Conservation (phyloP, 345 rosid species). For the Raphanus sativus region DNA sequence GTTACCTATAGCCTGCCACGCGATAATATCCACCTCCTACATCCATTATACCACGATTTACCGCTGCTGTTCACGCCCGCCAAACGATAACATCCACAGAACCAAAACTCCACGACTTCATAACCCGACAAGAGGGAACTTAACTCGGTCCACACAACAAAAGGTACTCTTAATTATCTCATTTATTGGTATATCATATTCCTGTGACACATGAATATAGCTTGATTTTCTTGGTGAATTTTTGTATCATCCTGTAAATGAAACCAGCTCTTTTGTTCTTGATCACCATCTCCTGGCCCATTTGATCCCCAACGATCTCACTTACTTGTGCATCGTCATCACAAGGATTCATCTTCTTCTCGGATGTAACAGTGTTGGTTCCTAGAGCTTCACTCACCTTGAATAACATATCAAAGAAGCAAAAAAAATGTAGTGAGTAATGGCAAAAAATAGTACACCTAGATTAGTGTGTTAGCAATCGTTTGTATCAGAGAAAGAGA, state of each 20-base stretch:
- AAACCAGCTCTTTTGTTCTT: constrained; percentile 18
- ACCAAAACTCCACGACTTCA: too few relatives aligned
- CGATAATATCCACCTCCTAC: too few relatives aligned
- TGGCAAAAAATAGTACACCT: background rate
- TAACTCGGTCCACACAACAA: too few relatives aligned
- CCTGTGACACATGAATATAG: background rate
- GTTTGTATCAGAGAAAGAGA: background rate
- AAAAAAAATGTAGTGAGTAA: background rate
- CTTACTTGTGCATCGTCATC: background rate
- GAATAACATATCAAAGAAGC: background rate
- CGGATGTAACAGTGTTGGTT: background rate
- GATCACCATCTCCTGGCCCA: background rate
- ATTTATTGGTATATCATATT: background rate
- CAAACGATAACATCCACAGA: too few relatives aligned
- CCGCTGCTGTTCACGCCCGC: too few relatives aligned
- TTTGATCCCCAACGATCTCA: background rate
- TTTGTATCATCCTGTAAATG: constrained; percentile 5
- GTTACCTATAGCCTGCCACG: too few relatives aligned
- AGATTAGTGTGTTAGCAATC: background rate
- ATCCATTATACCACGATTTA: too few relatives aligned
- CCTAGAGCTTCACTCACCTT: constrained; percentile 10
- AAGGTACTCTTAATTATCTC: background rate
- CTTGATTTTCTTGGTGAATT: background rate
- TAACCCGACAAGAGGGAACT: too few relatives aligned
- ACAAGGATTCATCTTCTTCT: background rate